Conservation (phyloP, 2,329 filamentous ascomycete species). For the Pleomassaria siparia region DNA sequence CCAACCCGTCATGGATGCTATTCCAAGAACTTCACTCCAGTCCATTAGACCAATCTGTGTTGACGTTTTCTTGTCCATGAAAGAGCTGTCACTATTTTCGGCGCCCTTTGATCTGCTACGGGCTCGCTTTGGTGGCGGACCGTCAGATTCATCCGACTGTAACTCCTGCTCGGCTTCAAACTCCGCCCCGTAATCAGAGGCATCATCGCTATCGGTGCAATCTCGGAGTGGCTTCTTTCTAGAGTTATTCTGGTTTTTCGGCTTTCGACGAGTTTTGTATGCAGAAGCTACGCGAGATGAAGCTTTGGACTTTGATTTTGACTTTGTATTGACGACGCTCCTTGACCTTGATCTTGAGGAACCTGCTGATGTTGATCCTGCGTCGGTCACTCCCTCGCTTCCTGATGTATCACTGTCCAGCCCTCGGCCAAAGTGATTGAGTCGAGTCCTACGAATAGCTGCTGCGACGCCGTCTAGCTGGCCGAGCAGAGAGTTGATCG, state of each 20-base stretch:
- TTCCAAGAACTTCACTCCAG: conserved; percentile 83
- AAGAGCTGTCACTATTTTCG: conserved; percentile 10
- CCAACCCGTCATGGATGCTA: conserved; percentile 75
- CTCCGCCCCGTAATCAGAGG: conserved; percentile 4
- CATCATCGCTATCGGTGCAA: neutral
- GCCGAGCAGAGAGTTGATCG: conserved; percentile 68
- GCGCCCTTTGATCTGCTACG: conserved; percentile 17
- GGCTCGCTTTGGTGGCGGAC: conserved; percentile 6
- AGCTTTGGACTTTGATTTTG: conserved; percentile 10
- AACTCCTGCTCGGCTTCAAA: conserved; percentile 27
- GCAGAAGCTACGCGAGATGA: conserved; percentile 14
- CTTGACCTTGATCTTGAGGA: conserved; percentile 20
- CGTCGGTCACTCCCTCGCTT: conserved; percentile 31
- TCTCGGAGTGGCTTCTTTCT: neutral
- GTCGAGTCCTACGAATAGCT: conserved; percentile 68
- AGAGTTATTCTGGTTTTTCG: conserved; percentile 2
- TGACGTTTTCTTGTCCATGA: conserved; percentile 14
- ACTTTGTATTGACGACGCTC: neutral
- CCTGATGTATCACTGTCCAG: conserved; percentile 30
- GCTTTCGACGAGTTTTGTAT: neutral
- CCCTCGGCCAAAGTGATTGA: conserved; percentile 48
- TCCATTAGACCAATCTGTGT: conserved; percentile 49
- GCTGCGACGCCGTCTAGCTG: conserved; percentile 70
- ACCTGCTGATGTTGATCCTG: conserved; percentile 20
- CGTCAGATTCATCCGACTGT: neutral